A percentile compares a stretch with the other conserved stretches of the same genome.
These are phyloP conservation scores for Sanghuangporus sanghuang DNA, from an alignment of 1,284 basidiomycete genomes.

Conservation along the genomic window DNA sequence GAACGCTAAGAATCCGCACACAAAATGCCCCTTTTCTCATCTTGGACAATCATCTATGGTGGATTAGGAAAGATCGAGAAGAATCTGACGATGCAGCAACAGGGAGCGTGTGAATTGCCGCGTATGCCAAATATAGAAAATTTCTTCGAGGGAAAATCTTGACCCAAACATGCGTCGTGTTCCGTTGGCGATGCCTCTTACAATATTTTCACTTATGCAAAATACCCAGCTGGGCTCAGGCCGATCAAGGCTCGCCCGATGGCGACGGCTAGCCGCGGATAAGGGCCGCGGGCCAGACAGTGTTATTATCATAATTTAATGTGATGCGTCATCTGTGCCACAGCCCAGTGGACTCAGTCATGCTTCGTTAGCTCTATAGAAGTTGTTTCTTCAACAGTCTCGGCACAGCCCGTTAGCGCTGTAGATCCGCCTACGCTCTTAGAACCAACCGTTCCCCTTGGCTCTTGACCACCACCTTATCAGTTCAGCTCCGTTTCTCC, in stretches of 20 bases:
- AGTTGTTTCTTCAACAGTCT: conserved; percentile 7
- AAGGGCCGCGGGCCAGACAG: background rate
- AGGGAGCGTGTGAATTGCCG: background rate
- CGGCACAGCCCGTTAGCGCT: conserved; percentile 17
- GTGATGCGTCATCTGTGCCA: background rate
- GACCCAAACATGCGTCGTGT: background rate
- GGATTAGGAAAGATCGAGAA: background rate
- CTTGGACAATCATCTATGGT: background rate
- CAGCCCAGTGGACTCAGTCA: background rate
- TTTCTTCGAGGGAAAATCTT: background rate
- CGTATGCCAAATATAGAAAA: background rate
- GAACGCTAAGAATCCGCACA: background rate
- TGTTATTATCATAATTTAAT: background rate
- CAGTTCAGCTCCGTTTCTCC: background rate
- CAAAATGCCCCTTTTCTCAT: background rate
- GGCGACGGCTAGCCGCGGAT: background rate
- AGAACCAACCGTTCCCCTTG: conserved; percentile 1
- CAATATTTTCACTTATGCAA: background rate
- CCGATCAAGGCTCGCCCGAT: background rate
- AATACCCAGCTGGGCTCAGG: background rate
- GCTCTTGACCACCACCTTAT: conserved; percentile 12
- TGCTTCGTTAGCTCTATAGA: background rate
- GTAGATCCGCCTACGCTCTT: conserved; percentile 12
- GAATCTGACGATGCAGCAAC: background rate
- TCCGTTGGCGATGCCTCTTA: background rate